Conservation (phyloP, 352 stramenopile genomes). For the Phytophthora chlamydospora region DNA sequence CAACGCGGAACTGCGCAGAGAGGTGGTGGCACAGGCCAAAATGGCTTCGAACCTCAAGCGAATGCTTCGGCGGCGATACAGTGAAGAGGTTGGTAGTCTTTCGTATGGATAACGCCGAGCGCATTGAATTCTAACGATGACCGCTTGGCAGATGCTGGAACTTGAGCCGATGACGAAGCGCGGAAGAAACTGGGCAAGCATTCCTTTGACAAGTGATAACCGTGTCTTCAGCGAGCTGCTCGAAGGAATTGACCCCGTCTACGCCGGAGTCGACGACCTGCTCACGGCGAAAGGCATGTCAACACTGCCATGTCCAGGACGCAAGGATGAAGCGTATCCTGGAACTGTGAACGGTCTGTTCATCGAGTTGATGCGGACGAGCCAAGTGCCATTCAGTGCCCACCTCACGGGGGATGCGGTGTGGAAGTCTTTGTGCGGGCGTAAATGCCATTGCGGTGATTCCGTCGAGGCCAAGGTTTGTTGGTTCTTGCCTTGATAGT, state of each 20-base stretch:
- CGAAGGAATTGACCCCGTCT: constrained; percentile 4
- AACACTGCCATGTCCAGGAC: constrained; percentile 12
- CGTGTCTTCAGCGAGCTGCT: constrained; percentile 19
- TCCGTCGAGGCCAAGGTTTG: constrained; percentile 24
- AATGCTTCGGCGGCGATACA: constrained; percentile 28
- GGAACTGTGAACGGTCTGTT: constrained; percentile 18
- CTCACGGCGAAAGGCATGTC: constrained; percentile 16
- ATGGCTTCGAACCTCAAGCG: constrained; percentile 26
- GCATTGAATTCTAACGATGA: too few species aligned
- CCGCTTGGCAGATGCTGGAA: constrained; percentile 36
- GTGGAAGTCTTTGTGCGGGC: constrained; percentile 12
- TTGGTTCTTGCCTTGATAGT: too few species aligned
- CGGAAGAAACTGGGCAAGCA: neutral
- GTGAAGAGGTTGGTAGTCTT: constrained; percentile 22
- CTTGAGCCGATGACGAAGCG: constrained; percentile 20
- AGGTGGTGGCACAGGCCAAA: constrained; percentile 12
- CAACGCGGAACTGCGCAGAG: constrained; percentile 6
- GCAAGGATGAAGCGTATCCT: neutral
- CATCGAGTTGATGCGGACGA: constrained; percentile 26
- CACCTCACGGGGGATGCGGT: constrained; percentile 6
- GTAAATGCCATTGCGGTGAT: constrained; percentile 15
- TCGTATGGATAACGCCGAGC: too few species aligned
- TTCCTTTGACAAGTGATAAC: neutral
- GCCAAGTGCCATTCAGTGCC: constrained; percentile 13
- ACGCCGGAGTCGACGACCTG: constrained; percentile 9